Base-by-base conservation (phyloP, 352 stramenopile genomes). In the Peronosclerospora sorghi region DNA sequence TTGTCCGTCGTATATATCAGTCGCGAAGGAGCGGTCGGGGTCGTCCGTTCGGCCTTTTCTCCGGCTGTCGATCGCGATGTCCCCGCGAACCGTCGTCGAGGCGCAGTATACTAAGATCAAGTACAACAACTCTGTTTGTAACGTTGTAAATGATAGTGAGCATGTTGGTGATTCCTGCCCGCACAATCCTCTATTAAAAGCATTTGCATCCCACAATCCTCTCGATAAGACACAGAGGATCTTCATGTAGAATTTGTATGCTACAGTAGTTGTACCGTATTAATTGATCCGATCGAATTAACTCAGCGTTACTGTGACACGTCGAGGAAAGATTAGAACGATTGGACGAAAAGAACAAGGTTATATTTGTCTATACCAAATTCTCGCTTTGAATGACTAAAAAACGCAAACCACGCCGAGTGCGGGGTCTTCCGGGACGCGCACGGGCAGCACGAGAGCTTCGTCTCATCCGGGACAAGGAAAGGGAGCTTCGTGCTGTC, bases 381-480 rank as follows among this genome's bases (percentile, higher is more conserved):
- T 18, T 18, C 13, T 29, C 41, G n/a, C 26, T 29, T 46, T 30
- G 51, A 43, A 46, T 73, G 65, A 47, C 18, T 12, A 76, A 73
- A 59, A 76, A 66, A 46, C 54, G 47, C 48, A 41, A 28, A 26
- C 21, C 24, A 37, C 53, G 51, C 29, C 48, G 42, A 34, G 54
- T 47, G 39, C 67, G 58, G 35, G 65, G 68, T 28, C 42, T 63
- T 13, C 68, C 60, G 7, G 60, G 58, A 4, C 63, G 52, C 12
- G 43, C 51, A 14, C 52, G 50, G 15, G 50, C 48, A 20, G 48
- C 71, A 38, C 61, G 62, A n/a, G 64, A 77, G 45, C 67, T 60
- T 19, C 51, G 64, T 21, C 50, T 62, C 23, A 35, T 74, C 14
- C 65, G 65, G 0, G 41, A 62, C n/a, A 89, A 89, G 55, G 56